Evolutionary conservation across 306 rosid species (phyloP).

Genomic region (Cyamopsis tetragonoloba): DNA sequence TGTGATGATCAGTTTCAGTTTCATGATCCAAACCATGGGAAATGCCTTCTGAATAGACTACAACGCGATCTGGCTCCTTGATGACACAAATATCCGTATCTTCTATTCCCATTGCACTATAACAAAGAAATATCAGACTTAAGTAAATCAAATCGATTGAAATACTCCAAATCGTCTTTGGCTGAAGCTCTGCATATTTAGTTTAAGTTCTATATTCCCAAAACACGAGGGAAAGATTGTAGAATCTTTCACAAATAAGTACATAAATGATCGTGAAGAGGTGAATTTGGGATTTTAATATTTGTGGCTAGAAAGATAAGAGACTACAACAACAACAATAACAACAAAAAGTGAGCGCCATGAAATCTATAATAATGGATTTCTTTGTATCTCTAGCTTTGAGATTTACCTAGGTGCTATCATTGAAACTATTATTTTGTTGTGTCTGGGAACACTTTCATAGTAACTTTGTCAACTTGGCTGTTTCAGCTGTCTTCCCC

Average conservation of each 20-base stretch:
- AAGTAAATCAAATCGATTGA: constrained; percentile 4
- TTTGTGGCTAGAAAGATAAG: background rate
- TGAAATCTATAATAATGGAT: background rate
- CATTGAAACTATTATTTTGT: background rate
- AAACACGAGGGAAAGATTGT: background rate
- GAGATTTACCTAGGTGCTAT: background rate
- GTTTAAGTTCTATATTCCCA: background rate
- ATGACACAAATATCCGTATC: constrained; percentile 81
- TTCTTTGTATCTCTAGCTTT: background rate
- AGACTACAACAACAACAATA: background rate
- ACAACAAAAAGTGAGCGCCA: background rate
- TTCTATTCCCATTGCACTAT: constrained; percentile 70
- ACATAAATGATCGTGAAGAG: background rate
- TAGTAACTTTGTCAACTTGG: background rate
- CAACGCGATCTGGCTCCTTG: constrained; percentile 76
- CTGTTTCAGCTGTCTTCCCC: background rate
- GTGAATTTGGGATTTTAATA: background rate
- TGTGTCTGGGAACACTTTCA: background rate
- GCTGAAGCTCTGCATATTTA: background rate
- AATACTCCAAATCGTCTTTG: constrained; percentile 6
- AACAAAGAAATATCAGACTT: constrained; percentile 27
- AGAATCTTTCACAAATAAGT: background rate
- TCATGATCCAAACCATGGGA: constrained; percentile 50
- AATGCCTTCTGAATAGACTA: constrained; percentile 56
- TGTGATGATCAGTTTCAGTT: constrained; percentile 39